A percentile compares a stretch with the other conserved stretches of the same genome.
These are phyloP conservation scores for Strombidium stylifer DNA, from an alignment of 73 alveolate genomes.

Conservation along the genomic window DNA sequence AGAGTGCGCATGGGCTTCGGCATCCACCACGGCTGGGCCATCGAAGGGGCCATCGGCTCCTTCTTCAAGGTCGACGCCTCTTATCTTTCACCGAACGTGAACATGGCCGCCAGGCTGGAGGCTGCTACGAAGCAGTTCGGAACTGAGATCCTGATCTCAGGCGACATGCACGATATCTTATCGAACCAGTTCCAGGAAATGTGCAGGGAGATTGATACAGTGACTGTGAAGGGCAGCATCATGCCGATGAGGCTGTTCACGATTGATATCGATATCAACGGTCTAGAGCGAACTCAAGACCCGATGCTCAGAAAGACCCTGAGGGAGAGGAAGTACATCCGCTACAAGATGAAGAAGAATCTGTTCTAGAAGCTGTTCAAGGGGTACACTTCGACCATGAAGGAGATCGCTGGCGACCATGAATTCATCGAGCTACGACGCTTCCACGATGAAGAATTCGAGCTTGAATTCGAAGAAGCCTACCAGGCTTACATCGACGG, in stretches of 20 bases:
- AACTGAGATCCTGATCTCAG: conserved; percentile 70
- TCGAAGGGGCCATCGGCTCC: conserved; percentile 88
- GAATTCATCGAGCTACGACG: conserved; percentile 30
- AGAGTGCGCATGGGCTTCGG: conserved; percentile 89
- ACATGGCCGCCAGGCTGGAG: conserved; percentile 81
- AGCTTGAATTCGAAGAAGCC: conserved; percentile 29
- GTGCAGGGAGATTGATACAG: conserved; percentile 75
- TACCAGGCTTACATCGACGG: conserved; percentile 40
- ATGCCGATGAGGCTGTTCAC: conserved; percentile 67
- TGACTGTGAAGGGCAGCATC: conserved; percentile 72
- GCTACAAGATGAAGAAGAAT: conserved; percentile 26
- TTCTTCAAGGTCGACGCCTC: conserved; percentile 85
- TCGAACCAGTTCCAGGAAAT: conserved; percentile 50
- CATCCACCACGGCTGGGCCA: conserved; percentile 93
- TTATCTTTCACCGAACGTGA: conserved; percentile 83
- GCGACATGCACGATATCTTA: conserved; percentile 64
- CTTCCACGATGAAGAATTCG: conserved; percentile 3
- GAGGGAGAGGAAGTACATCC: conserved; percentile 17
- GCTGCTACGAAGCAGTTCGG: conserved; percentile 86
- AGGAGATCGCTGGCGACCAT: conserved; percentile 31
- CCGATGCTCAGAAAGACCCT: neutral
- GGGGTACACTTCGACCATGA: conserved; percentile 18
- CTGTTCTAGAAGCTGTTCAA: conserved; percentile 1
- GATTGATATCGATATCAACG: conserved; percentile 61
- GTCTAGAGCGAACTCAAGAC: conserved; percentile 30